Conservation (phyloP, 805 yeast species). For the Yarrowia sp. region DNA sequence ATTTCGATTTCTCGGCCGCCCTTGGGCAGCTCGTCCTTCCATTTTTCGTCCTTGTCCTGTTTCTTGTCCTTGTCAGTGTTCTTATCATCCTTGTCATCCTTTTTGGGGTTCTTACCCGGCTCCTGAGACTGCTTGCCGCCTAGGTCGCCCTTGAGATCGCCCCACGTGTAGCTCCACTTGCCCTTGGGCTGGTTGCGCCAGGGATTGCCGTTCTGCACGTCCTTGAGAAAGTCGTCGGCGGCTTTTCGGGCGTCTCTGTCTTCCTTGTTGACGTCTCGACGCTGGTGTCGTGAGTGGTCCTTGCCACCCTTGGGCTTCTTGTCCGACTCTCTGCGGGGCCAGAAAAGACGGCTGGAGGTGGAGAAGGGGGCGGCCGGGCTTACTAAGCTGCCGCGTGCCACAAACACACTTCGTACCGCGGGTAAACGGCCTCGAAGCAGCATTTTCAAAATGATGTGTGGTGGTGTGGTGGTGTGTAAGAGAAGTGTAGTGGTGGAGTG, state of each 20-base stretch:
- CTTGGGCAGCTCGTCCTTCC: constrained; percentile 22
- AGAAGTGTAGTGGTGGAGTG: not conserved
- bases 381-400: not conserved
- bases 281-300: not conserved
- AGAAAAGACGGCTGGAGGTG: not conserved
- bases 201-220: constrained; percentile 1
- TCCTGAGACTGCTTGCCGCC: not conserved
- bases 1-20: constrained; percentile 20
- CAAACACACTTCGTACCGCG: constrained; percentile 16
- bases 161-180: constrained; percentile 3
- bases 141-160: constrained; percentile 26
- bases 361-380: not conserved
- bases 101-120: not conserved
- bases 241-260: not conserved
- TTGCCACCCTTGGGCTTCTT: constrained; percentile 21
- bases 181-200: constrained; percentile 12
- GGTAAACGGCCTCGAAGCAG: constrained; percentile 23
- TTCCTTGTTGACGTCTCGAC: not conserved
- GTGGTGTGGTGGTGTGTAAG: not conserved
- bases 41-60: constrained; percentile 1
- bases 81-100: not conserved
- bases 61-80: not conserved
- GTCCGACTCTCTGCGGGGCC: constrained; percentile 15
- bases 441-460: not conserved
- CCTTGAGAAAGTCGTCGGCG: constrained; percentile 8